Conservation (phyloP, 148 eudicot genomes). For the Dianthus caryophyllus region DNA sequence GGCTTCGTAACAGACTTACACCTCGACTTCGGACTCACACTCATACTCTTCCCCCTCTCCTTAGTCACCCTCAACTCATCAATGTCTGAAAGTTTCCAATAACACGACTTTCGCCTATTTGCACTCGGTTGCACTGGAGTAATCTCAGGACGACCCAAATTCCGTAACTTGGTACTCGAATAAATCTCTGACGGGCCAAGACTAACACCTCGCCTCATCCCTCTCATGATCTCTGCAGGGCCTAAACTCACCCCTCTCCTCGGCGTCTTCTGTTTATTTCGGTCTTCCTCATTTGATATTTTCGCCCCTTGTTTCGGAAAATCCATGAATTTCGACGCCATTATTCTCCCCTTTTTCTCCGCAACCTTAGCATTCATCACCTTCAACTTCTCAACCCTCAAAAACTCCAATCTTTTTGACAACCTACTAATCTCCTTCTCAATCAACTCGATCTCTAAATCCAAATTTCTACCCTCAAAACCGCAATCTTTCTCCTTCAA, state of each 20-base stretch:
- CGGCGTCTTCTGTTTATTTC: slow-evolving; percentile 37
- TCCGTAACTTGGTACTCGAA: slow-evolving; percentile 32
- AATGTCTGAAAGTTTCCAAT: slow-evolving; percentile 73
- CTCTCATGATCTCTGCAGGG: slow-evolving; percentile 57
- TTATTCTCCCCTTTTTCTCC: slow-evolving; percentile 44
- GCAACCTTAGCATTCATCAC: slow-evolving; percentile 36
- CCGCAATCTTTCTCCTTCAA: slow-evolving; percentile 25
- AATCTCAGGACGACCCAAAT: slow-evolving; percentile 33
- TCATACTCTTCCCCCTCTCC: slow-evolving; percentile 52
- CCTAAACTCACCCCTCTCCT: slow-evolving; percentile 76
- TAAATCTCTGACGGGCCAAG: slow-evolving; percentile 62
- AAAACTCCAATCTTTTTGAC: slow-evolving; percentile 48
- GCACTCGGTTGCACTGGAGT: slow-evolving; percentile 54
- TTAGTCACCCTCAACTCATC: slow-evolving; percentile 64
- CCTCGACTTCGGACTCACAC: slow-evolving; percentile 63
- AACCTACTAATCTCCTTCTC: slow-evolving; percentile 62
- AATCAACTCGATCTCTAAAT: slow-evolving; percentile 70
- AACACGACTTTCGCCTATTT: slow-evolving; percentile 71
- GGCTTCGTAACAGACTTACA: slow-evolving; percentile 30
- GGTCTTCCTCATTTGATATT: slow-evolving; percentile 25
- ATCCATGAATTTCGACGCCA: slow-evolving; percentile 69
- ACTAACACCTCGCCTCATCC: slow-evolving; percentile 52
- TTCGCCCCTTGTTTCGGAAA: slow-evolving; percentile 34
- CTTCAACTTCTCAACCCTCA: slow-evolving; percentile 53
- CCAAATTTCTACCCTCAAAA: slow-evolving; percentile 49